phyloP scores from a whole-genome alignment of 352 stramenopile species.

The Aphanomyces invadans region DNA sequence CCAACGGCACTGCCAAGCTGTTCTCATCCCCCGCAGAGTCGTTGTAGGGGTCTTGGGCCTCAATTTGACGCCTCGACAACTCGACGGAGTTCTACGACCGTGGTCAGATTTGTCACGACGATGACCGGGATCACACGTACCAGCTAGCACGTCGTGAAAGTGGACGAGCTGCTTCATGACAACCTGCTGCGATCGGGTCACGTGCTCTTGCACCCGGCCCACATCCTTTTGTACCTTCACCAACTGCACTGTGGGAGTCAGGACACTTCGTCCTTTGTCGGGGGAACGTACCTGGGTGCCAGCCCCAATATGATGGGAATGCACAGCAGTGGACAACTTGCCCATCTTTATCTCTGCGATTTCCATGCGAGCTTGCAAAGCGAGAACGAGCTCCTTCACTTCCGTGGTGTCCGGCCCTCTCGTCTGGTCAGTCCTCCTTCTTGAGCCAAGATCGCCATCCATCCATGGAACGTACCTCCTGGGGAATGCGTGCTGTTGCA shows the following conservation, averaged over 20 bases:
- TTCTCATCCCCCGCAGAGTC: not conserved
- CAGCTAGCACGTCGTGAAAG: not conserved
- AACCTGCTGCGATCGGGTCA: not conserved
- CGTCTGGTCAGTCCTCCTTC: not conserved
- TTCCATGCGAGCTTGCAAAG: not conserved
- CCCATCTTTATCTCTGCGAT: not conserved
- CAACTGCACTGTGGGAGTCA: not conserved
- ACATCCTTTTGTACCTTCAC: conserved; percentile 4
- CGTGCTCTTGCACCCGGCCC: not conserved
- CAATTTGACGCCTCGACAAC: not conserved
- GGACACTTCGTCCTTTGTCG: not conserved
- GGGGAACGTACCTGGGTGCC: not conserved
- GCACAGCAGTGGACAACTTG: not conserved
- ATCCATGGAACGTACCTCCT: not conserved
- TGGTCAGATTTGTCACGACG: not conserved
- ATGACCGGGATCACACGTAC: not conserved
- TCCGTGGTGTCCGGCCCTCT: not conserved
- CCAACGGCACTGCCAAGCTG: not conserved
- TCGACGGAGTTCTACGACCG: not conserved
- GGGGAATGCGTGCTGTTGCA: not conserved
- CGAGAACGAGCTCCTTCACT: not conserved
- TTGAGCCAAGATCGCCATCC: too few species aligned
- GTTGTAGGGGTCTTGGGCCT: not conserved
- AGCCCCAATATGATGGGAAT: not conserved
- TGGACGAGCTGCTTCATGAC: not conserved